phyloP scores from a whole-genome alignment of 805 yeast species.

The Diddensiella transvaalensis region DNA sequence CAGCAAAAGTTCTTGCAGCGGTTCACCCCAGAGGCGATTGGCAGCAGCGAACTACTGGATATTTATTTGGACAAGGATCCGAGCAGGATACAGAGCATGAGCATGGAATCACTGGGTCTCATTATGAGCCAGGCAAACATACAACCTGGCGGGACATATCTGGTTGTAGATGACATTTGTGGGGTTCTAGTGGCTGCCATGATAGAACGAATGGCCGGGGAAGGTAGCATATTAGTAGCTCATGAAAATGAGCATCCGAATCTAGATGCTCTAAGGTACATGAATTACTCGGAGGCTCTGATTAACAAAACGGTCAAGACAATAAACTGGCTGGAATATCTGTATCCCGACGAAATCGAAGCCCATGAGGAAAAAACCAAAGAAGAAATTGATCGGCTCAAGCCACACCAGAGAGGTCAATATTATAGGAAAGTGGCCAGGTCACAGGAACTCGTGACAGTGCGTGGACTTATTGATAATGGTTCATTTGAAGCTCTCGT shows the following conservation, averaged over 20 bases:
- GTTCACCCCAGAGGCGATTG: constrained; percentile 76
- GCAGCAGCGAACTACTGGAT: constrained; percentile 65
- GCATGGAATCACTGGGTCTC: constrained; percentile 79
- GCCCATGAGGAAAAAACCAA: constrained; percentile 42
- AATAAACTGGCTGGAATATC: constrained; percentile 72
- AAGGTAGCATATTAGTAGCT: constrained; percentile 64
- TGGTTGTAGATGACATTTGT: constrained; percentile 91
- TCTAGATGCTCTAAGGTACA: constrained; percentile 60
- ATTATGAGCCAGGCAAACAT: constrained; percentile 76
- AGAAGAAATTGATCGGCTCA: constrained; percentile 53
- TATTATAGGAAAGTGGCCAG: constrained; percentile 64
- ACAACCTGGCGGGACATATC: constrained; percentile 83
- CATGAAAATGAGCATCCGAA: constrained; percentile 96
- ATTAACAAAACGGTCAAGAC: constrained; percentile 58
- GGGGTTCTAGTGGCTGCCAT: constrained; percentile 83
- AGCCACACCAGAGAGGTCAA: constrained; percentile 58
- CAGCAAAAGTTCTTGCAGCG: constrained; percentile 85
- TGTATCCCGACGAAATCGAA: constrained; percentile 68
- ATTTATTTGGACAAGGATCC: constrained; percentile 77
- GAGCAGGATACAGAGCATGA: constrained; percentile 68
- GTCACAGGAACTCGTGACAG: constrained; percentile 38
- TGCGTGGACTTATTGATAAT: constrained; percentile 41
- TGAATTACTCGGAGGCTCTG: constrained; percentile 52
- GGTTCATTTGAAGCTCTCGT: constrained; percentile 73
- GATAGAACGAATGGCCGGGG: constrained; percentile 80